phyloP scores from a whole-genome alignment of 768 basidiomycete genomes.

The Boletales sp. region DNA sequence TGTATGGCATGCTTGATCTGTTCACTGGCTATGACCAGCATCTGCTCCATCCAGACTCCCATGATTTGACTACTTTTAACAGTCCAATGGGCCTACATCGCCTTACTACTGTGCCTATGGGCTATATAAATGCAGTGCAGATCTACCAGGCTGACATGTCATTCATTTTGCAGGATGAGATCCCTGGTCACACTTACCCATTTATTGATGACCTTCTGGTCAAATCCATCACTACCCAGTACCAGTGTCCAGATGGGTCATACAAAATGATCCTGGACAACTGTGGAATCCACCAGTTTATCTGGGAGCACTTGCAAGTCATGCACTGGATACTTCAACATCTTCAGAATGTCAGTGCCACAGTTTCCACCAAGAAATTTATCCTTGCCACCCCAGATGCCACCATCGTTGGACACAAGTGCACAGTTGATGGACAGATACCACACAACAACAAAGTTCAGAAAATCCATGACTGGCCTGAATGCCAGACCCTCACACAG shows the following conservation, averaged over 20 bases:
- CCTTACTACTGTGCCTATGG: too few relatives aligned
- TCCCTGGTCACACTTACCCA: too few relatives aligned
- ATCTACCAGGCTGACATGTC: too few relatives aligned
- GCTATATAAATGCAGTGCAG: too few relatives aligned
- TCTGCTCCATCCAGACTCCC: too few relatives aligned
- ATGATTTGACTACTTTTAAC: too few relatives aligned
- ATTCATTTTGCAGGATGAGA: too few relatives aligned
- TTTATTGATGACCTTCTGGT: constrained; percentile 41
- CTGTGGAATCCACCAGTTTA: constrained; percentile 32
- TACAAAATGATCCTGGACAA: constrained; percentile 38
- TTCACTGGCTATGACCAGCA: too few relatives aligned
- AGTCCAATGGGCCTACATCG: too few relatives aligned
- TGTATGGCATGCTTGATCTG: too few relatives aligned
- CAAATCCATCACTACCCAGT: constrained; percentile 35
- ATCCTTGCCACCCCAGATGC: constrained; percentile 25
- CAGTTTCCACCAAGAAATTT: constrained; percentile 36
- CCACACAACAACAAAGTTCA: constrained; percentile 24
- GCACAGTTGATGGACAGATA: constrained; percentile 31
- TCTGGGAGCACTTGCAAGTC: constrained; percentile 37
- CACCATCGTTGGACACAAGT: constrained; percentile 36
- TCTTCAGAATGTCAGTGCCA: too few relatives aligned
- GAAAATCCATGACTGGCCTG: constrained; percentile 32
- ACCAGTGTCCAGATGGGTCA: constrained; percentile 22
- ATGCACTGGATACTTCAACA: constrained; percentile 37
- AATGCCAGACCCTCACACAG: constrained; percentile 16